These are phyloP conservation scores for Ophiostoma fasciatum DNA, from an alignment of 2,329 filamentous ascomycete species.

Conservation along the genomic window DNA sequence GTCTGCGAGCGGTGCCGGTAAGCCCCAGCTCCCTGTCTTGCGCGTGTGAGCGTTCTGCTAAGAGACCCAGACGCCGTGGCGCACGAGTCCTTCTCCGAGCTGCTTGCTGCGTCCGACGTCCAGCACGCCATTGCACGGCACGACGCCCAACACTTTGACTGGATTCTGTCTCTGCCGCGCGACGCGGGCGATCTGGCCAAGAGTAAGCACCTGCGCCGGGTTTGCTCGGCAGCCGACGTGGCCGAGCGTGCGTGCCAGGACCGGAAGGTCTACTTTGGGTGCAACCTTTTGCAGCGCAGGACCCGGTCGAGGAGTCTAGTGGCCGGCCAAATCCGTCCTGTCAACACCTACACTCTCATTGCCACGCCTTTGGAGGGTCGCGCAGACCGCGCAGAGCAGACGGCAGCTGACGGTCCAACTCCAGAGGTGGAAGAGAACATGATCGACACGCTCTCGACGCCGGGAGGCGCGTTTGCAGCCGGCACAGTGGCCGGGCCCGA, in stretches of 20 bases:
- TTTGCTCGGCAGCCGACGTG: slow-evolving; percentile 4
- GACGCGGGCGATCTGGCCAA: not conserved
- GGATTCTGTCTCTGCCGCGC: slow-evolving; percentile 27
- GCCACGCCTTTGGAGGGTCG: slow-evolving; percentile 26
- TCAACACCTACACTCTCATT: slow-evolving; percentile 31
- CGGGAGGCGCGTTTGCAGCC: not conserved
- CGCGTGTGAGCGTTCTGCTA: no score
- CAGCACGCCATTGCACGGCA: slow-evolving; percentile 19
- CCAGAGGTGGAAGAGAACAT: slow-evolving; percentile 5
- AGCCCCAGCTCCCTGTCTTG: no score
- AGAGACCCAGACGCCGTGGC: no score
- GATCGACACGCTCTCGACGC: slow-evolving; percentile 6
- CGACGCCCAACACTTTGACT: slow-evolving; percentile 35
- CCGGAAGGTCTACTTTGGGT: slow-evolving; percentile 30
- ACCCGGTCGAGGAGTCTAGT: slow-evolving; percentile 14
- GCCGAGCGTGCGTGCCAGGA: slow-evolving; percentile 5
- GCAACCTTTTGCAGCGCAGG: slow-evolving; percentile 33
- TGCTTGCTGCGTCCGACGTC: not conserved
- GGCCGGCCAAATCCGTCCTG: slow-evolving; percentile 13
- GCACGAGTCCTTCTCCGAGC: no score
- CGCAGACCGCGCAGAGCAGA: not conserved
- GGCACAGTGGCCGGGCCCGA: not conserved
- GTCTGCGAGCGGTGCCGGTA: no score
- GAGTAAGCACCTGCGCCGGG: slow-evolving; percentile 5
- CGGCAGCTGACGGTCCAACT: no score